These are phyloP conservation scores for Fonsecaea monophora DNA, from an alignment of 2,329 filamentous ascomycete species.

Conservation along the genomic window DNA sequence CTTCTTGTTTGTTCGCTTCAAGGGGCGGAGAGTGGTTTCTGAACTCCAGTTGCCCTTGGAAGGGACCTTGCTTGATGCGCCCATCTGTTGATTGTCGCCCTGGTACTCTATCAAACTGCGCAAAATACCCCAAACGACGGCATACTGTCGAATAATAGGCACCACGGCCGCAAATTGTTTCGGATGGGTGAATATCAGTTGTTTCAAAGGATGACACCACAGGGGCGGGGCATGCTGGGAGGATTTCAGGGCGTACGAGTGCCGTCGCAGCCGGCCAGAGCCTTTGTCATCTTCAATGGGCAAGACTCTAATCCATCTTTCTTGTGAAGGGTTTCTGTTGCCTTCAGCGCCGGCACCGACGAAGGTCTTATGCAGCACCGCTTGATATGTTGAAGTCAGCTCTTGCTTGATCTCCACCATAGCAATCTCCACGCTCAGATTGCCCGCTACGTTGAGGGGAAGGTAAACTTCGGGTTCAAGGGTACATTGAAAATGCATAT, in stretches of 20 bases:
- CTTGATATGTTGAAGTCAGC: conserved; percentile 38
- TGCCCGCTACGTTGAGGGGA: conserved; percentile 50
- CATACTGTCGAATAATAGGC: conserved; percentile 55
- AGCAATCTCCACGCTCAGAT: conserved; percentile 49
- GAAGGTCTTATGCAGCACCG: conserved; percentile 26
- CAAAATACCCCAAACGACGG: conserved; percentile 50
- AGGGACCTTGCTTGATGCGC: conserved; percentile 31
- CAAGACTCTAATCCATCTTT: conserved; percentile 46
- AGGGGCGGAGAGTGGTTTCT: conserved; percentile 3
- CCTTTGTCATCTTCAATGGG: conserved; percentile 44
- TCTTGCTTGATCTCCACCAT: conserved; percentile 46
- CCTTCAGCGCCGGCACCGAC: conserved; percentile 24
- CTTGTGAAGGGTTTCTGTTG: conserved; percentile 42
- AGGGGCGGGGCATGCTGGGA: conserved; percentile 44
- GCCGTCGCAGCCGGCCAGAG: conserved; percentile 44
- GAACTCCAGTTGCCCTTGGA: conserved; percentile 40
- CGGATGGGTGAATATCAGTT: conserved; percentile 54
- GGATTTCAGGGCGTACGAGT: conserved; percentile 53
- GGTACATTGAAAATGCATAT: conserved; percentile 54
- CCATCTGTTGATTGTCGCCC: conserved; percentile 27
- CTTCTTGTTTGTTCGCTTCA: conserved; percentile 51
- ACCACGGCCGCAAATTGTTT: conserved; percentile 53
- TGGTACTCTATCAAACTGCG: conserved; percentile 45
- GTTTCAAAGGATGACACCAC: conserved; percentile 44
- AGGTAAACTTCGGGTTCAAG: conserved; percentile 52